Evolutionary conservation across 2,329 filamentous ascomycete species (phyloP).

Genomic region (Pseudogymnoascus sp.): DNA sequence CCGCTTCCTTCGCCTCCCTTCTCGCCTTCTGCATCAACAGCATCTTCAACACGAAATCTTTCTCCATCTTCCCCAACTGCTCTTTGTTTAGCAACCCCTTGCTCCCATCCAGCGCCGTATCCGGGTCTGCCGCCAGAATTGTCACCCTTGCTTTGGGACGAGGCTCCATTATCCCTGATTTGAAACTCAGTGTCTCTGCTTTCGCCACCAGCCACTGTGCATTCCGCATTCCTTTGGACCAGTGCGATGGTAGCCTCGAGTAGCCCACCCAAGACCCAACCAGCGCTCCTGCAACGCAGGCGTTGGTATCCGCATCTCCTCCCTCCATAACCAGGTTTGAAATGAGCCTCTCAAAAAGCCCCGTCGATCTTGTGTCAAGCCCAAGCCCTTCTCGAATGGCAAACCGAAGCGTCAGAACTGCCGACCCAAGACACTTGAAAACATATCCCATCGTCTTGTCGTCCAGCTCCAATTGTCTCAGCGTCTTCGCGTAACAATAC

Average conservation of each 20-base stretch:
- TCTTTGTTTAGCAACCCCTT: slow-evolving; percentile 30
- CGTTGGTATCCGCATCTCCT: slow-evolving; percentile 47
- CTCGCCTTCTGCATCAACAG: slow-evolving; percentile 11
- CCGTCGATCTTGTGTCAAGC: slow-evolving; percentile 17
- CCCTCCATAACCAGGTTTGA: slow-evolving; percentile 41
- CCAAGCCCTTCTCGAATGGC: slow-evolving; percentile 29
- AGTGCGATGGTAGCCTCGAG: slow-evolving; percentile 37
- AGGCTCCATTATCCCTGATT: slow-evolving; percentile 28
- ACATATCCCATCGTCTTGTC: slow-evolving; percentile 43
- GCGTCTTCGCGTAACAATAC: slow-evolving; percentile 31
- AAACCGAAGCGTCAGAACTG: slow-evolving; percentile 35
- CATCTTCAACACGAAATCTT: slow-evolving; percentile 11
- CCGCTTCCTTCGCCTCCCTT: slow-evolving; percentile 13
- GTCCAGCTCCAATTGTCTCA: slow-evolving; percentile 37
- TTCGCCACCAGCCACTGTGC: slow-evolving; percentile 38
- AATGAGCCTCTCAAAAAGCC: slow-evolving; percentile 38
- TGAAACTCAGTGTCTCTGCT: slow-evolving; percentile 32
- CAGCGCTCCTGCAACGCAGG: slow-evolving; percentile 42
- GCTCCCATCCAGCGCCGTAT: slow-evolving; percentile 36
- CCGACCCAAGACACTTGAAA: slow-evolving; percentile 43
- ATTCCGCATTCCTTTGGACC: slow-evolving; percentile 39
- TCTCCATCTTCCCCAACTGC: slow-evolving; percentile 27
- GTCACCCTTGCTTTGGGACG: slow-evolving; percentile 24
- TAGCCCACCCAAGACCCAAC: slow-evolving; percentile 41
- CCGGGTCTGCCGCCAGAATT: slow-evolving; percentile 29